Evolutionary conservation across 1,139 yeast genomes (phyloP), one percentile per base, ranked within the genome.

Genomic region (Kluyveromyces marxianus): DNA sequence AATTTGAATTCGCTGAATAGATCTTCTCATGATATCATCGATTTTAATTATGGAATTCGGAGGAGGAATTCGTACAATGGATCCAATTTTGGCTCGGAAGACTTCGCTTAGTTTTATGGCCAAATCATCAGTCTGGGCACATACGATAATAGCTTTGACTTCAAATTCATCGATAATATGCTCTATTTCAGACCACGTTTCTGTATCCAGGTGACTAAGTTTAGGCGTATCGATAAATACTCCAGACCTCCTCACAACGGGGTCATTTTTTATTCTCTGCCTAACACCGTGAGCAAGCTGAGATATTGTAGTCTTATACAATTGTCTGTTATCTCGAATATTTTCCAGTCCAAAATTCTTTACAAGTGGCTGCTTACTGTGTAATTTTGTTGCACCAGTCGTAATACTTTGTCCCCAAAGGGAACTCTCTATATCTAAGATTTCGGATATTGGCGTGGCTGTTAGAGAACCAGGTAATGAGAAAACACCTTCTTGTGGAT

Each of bases 391-490:
- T 1, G 94, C 86, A 26, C 97, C 97, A n/a, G 90, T 84, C 0
- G 95, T 84, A 42, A 85, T 77, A 6, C 92, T 75, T 44, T 83
- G 81, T 6, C 97, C 97, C 78, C 92, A 84, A 1, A 88, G 87
- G 1, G 60, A 54, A 41, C 83, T 74, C 57, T 88, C 95, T 30
- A 87, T 77, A 59, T 92, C 96, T 39, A 89, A 70, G 39, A 81
- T 69, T 57, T 87, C 96, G 39, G 90, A 81, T 3, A 90, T 74
- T 0, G 95, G 87, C 0, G 95, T 82, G 0, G 96, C 96, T 0
- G 94, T 75, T 3, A 94, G 55, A 4, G 92, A 79, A 0, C 98
- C 97, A 0, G 98, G 97, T 6, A 84, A 72, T 0, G 87, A 73
- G 61, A 84, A 85, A 2, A 78, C 84, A 2, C 95, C 87, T 54